phyloP scores from a whole-genome alignment of 495 filamentous ascomycete species.

The Hyaloscypha finlandica region DNA sequence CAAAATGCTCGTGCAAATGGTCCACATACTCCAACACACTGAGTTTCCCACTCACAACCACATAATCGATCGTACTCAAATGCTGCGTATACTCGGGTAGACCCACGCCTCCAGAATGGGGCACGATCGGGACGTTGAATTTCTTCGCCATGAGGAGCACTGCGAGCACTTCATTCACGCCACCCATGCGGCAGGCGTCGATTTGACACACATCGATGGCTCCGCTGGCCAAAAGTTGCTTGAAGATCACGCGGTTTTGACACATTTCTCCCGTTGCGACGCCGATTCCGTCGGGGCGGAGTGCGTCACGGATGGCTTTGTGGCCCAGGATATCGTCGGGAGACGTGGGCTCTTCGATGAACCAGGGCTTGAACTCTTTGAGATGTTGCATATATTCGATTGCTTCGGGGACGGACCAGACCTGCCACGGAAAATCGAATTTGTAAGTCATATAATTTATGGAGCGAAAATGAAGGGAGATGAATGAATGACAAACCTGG shows the following conservation, averaged over 20 bases:
- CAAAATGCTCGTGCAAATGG: conserved; percentile 91
- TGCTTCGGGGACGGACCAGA: conserved; percentile 91
- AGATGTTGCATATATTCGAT: conserved; percentile 86
- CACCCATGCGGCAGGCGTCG: conserved; percentile 88
- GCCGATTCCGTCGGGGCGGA: conserved; percentile 72
- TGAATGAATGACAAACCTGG: conserved; percentile 53
- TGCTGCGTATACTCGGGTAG: conserved; percentile 95
- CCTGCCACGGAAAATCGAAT: conserved; percentile 34
- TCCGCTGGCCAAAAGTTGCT: conserved; percentile 78
- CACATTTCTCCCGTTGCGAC: conserved; percentile 97
- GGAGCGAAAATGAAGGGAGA: neutral
- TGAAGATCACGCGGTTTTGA: conserved; percentile 93
- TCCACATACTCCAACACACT: conserved; percentile 90
- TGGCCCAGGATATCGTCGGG: conserved; percentile 92
- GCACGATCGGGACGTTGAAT: conserved; percentile 80
- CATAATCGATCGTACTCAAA: conserved; percentile 91
- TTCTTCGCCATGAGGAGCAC: conserved; percentile 92
- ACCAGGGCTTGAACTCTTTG: conserved; percentile 87
- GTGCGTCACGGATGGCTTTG: conserved; percentile 77
- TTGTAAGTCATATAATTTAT: neutral
- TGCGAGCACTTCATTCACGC: conserved; percentile 89
- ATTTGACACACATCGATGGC: conserved; percentile 89
- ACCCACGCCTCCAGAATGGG: conserved; percentile 87
- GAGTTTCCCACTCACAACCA: conserved; percentile 79
- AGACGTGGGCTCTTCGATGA: conserved; percentile 96